A percentile compares a stretch with the other conserved stretches of the same genome.
These are phyloP conservation scores for Leptomonas seymouri DNA, from an alignment of 208 protist species.

Conservation along the genomic window DNA sequence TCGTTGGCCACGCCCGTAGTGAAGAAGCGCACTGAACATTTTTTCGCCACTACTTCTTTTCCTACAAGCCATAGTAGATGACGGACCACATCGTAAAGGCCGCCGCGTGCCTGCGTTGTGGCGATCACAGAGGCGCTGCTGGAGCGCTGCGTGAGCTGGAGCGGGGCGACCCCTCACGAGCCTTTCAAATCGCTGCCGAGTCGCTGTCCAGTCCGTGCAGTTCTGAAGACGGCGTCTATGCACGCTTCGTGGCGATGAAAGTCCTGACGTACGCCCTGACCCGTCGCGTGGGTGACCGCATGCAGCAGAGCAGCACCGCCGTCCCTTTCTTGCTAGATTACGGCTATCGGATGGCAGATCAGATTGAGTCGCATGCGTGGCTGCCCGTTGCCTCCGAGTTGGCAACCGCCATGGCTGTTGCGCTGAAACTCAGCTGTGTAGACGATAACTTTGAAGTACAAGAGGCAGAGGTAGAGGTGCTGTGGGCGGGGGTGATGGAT, in stretches of 20 bases:
- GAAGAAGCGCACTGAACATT: no score
- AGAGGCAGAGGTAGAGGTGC: conserved; percentile 20
- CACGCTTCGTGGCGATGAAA: conserved; percentile 71
- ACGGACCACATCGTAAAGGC: conserved; percentile 42
- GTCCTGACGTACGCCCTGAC: conserved; percentile 63
- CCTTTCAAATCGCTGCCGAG: conserved; percentile 36
- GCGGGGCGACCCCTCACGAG: conserved; percentile 26
- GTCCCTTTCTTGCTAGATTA: conserved; percentile 59
- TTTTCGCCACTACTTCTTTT: no score
- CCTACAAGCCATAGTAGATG: conserved; percentile 23
- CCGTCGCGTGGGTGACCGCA: conserved; percentile 30
- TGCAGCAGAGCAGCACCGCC: conserved; percentile 21
- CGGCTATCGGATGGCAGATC: conserved; percentile 19
- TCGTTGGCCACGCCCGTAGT: no score
- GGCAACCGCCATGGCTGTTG: conserved; percentile 48
- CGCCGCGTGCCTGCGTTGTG: conserved; percentile 52
- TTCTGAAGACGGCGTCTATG: conserved; percentile 38
- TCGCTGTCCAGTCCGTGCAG: conserved; percentile 17
- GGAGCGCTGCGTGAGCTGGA: conserved; percentile 50
- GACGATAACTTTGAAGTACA: conserved; percentile 12
- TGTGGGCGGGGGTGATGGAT: conserved; percentile 19
- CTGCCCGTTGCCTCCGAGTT: conserved; percentile 66
- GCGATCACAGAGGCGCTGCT: conserved; percentile 61
- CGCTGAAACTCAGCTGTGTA: conserved; percentile 72
- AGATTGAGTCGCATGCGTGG: conserved; percentile 49